phyloP scores from a whole-genome alignment of 805 yeast genomes.

The Hermanozyma aechmeae region DNA sequence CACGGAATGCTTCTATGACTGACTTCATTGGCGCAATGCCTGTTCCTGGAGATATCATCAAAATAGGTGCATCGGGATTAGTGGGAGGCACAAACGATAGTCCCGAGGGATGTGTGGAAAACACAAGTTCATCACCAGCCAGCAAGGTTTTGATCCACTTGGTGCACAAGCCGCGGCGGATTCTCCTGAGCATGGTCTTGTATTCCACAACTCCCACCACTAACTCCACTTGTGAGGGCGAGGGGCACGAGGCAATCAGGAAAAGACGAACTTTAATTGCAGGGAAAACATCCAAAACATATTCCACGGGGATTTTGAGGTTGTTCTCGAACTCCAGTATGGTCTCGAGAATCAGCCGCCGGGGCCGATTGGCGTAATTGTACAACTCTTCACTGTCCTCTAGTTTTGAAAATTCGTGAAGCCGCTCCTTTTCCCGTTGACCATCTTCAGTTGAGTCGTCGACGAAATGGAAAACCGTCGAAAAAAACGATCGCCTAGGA shows the following conservation, averaged over 20 bases:
- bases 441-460: slow-evolving; percentile 42
- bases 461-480: slow-evolving; percentile 58
- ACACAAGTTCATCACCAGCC: slow-evolving; percentile 41
- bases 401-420: slow-evolving; percentile 62
- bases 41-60: slow-evolving; percentile 88
- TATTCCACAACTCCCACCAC: slow-evolving; percentile 83
- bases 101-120: slow-evolving; percentile 40
- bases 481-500: slow-evolving; percentile 79
- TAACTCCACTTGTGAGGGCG: slow-evolving; percentile 41
- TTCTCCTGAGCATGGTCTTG: slow-evolving; percentile 65
- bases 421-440: slow-evolving; percentile 63
- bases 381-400: slow-evolving; percentile 76
- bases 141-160: slow-evolving; percentile 53
- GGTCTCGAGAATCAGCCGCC: slow-evolving; percentile 79
- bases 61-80: slow-evolving; percentile 30
- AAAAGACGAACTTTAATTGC: slow-evolving; percentile 70
- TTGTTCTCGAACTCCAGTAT: slow-evolving; percentile 69
- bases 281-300: slow-evolving; percentile 73
- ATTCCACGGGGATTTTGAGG: slow-evolving; percentile 65
- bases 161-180: slow-evolving; percentile 78
- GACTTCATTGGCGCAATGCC: slow-evolving; percentile 92
- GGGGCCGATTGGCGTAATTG: slow-evolving; percentile 88
- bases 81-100: slow-evolving; percentile 19
- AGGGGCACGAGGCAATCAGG: slow-evolving; percentile 67
- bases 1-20: slow-evolving; percentile 37